These are phyloP conservation scores for Corynascus novoguineensis DNA, from an alignment of 495 filamentous ascomycete genomes.

Conservation along the genomic window DNA sequence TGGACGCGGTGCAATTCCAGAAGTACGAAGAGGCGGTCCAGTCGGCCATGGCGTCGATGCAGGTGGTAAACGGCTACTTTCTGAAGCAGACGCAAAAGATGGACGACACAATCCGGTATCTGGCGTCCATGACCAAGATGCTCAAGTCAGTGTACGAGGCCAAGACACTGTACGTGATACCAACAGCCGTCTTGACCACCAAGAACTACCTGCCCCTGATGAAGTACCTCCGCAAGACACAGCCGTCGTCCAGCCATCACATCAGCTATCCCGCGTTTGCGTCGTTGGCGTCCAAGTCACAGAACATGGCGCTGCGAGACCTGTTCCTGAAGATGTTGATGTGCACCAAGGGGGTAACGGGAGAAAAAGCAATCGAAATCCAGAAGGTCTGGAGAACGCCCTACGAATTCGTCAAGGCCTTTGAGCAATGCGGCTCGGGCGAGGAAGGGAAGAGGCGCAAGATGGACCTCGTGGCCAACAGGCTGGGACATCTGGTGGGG, in stretches of 20 bases:
- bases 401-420: conserved; percentile 61
- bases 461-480: conserved; percentile 46
- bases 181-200: conserved; percentile 58
- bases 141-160: conserved; percentile 61
- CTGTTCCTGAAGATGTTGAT: conserved; percentile 83
- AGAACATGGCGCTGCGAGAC: conserved; percentile 65
- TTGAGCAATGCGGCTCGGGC: conserved; percentile 45
- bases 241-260: conserved; percentile 50
- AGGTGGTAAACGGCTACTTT: conserved; percentile 79
- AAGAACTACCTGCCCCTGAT: conserved; percentile 65
- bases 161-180: conserved; percentile 53
- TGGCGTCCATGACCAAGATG: conserved; percentile 67
- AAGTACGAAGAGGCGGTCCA: conserved; percentile 62
- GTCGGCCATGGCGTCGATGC: conserved; percentile 71
- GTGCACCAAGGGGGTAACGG: conserved; percentile 70
- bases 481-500: conserved; percentile 53
- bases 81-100: conserved; percentile 70
- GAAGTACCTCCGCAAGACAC: conserved; percentile 46
- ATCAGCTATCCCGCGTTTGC: conserved; percentile 70
- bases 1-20: conserved; percentile 43
- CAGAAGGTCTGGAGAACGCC: conserved; percentile 72
- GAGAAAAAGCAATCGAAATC: conserved; percentile 78
- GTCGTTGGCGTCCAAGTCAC: conserved; percentile 66
- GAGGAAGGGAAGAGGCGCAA: conserved; percentile 47
- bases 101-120: conserved; percentile 75